Evolutionary conservation across 306 rosid species (phyloP).

Genomic region (Lagenaria siceraria): DNA sequence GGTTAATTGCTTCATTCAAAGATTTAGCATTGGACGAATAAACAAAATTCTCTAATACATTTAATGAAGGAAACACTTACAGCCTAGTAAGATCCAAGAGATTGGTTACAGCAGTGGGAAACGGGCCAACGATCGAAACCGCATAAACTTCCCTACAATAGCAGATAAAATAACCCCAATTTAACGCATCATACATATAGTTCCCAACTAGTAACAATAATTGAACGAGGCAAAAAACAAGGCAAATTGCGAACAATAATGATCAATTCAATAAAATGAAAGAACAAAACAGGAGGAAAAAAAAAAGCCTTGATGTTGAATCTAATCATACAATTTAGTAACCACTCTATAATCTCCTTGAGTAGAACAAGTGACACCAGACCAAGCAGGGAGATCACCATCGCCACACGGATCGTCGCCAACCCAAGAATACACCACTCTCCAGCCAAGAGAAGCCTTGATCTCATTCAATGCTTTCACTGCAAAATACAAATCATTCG

Average conservation of each 20-base stretch:
- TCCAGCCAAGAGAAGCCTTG: constrained; percentile 97
- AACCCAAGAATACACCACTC: constrained; percentile 98
- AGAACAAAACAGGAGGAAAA: background rate
- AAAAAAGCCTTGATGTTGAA: background rate
- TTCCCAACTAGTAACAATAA: background rate
- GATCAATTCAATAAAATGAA: background rate
- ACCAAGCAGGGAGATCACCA: constrained; percentile 96
- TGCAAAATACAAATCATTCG: constrained; percentile 16
- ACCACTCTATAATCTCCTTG: constrained; percentile 96
- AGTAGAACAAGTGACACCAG: constrained; percentile 94
- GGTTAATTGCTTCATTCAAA: background rate
- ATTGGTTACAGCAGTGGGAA: constrained; percentile 96
- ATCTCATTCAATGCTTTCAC: constrained; percentile 98
- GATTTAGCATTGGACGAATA: background rate
- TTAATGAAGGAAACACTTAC: constrained; percentile 29
- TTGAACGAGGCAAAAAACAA: background rate
- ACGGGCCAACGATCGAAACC: constrained; percentile 95
- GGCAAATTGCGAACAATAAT: background rate
- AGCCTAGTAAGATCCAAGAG: constrained; percentile 93
- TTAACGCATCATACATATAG: background rate
- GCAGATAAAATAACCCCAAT: background rate
- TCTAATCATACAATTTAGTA: constrained; percentile 61
- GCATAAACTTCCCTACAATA: constrained; percentile 87
- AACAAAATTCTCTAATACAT: background rate
- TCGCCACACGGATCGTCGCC: constrained; percentile 99